Evolutionary conservation across 148 eudicot species (phyloP).

Genomic region (Amaranthus palmeri): DNA sequence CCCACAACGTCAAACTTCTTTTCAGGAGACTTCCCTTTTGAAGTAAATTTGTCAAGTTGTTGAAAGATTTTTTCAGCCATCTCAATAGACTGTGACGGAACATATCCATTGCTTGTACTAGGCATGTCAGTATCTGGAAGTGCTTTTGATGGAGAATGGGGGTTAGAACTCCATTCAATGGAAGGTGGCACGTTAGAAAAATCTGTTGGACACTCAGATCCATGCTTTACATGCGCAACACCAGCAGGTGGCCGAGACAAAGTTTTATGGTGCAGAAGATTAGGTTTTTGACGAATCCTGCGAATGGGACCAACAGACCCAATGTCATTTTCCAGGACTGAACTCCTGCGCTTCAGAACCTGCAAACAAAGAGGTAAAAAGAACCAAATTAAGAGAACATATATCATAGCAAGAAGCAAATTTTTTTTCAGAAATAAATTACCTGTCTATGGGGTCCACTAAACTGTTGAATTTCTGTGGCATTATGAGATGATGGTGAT

Average conservation of each 20-base stretch:
- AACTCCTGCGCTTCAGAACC: slow-evolving; percentile 79
- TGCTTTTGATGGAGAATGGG: slow-evolving; percentile 27
- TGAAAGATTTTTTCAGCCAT: slow-evolving; percentile 68
- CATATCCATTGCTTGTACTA: slow-evolving; percentile 42
- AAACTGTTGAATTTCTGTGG: slow-evolving; percentile 31
- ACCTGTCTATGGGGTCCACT: slow-evolving; percentile 42
- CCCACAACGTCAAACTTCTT: slow-evolving; percentile 29
- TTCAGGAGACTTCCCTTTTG: slow-evolving; percentile 60
- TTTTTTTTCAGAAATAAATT: not conserved
- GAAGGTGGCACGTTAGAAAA: slow-evolving; percentile 26
- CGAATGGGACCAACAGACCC: slow-evolving; percentile 82
- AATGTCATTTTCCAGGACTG: slow-evolving; percentile 67
- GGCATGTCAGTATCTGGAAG: slow-evolving; percentile 27
- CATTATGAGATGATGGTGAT: slow-evolving; percentile 34
- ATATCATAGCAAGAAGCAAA: slow-evolving; percentile 8
- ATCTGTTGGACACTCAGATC: slow-evolving; percentile 33
- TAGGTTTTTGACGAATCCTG: slow-evolving; percentile 81
- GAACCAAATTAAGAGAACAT: slow-evolving; percentile 4
- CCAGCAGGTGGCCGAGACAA: slow-evolving; percentile 29
- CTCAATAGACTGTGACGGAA: slow-evolving; percentile 70
- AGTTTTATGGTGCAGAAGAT: slow-evolving; percentile 53
- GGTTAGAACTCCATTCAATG: slow-evolving; percentile 21
- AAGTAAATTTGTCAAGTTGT: slow-evolving; percentile 64
- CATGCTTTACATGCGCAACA: slow-evolving; percentile 29
- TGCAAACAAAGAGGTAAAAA: slow-evolving; percentile 24